Conservation (phyloP, 2,329 filamentous ascomycete species). For the Pseudogymnoascus sp. region DNA sequence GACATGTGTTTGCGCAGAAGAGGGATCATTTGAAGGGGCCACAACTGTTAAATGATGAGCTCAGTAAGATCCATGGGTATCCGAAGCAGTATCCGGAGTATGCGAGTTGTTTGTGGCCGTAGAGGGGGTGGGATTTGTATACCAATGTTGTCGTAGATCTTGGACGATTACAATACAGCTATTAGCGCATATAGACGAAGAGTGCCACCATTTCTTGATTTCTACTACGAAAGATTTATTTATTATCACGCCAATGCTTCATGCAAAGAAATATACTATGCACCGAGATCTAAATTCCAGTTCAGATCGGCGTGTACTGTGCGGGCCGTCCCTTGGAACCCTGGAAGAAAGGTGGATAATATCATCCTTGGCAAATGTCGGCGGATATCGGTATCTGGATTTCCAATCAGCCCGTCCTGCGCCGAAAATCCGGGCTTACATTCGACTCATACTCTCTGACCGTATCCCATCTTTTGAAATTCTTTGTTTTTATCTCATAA, state of each 20-base stretch:
- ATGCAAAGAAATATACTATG: background rate
- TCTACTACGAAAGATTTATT: background rate
- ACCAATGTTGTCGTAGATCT: background rate
- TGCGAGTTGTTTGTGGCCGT: conserved; percentile 22
- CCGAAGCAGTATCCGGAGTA: conserved; percentile 17
- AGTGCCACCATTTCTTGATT: background rate
- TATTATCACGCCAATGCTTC: background rate
- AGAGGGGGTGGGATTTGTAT: background rate
- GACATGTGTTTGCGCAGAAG: conserved; percentile 16
- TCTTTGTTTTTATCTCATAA: background rate
- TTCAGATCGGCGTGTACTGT: background rate
- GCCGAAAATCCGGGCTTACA: background rate
- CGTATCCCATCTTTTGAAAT: background rate
- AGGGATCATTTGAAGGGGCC: conserved; percentile 17
- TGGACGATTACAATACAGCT: background rate
- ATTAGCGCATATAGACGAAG: background rate
- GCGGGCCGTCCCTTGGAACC: background rate
- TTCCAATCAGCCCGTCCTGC: background rate
- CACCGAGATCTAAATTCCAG: background rate
- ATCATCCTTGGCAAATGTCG: background rate
- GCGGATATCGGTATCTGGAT: background rate
- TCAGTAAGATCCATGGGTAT: conserved; percentile 20
- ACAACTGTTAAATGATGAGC: conserved; percentile 19
- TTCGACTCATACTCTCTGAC: background rate
- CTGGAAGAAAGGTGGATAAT: background rate